Base-by-base conservation (phyloP, 495 filamentous ascomycete species). In the Choiromyces venosus region DNA sequence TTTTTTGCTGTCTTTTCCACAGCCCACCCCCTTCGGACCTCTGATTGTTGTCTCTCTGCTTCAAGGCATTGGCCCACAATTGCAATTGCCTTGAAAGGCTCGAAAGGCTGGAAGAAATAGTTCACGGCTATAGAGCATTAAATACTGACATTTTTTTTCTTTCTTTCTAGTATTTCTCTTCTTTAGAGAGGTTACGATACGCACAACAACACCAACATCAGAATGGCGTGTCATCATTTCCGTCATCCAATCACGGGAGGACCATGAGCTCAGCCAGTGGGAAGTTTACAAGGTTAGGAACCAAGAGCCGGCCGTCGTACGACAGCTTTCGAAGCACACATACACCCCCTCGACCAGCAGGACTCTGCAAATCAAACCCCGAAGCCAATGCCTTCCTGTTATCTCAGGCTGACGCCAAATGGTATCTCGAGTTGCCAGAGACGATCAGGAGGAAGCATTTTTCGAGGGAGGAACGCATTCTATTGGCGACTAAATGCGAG, bases 371-470 rank as follows among this genome's bases (percentile, higher is more conserved):
- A 25, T 65, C 70, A 25, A 61, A 75, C 65, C 71, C 79, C 69
- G 70, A 77, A 75, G 74, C 80, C 33, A 75, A 73, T 77, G 52
- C 81, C 76, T 71, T 83, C 80, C 75, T 85, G 81, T 76, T 82
- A 39, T 80, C 85, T 36, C 83, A 86, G 67, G 84, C 85, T n/a
- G 90, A 93, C 78, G 89, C 88, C 67, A 86, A 88, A 81, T 94
- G 90, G 85, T 92, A 89, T 77, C 83, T 89, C 61, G 86, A 85
- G 66, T 86, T 93, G 38, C 91, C 92, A 38, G 86, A 91, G 71
- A 93, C 91, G 79, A 84, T 94, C 65, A 87, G 88, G 76, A 86
- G 87, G 79, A 88, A 86, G 75, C 88, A 91, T 76, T 92, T 92
- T 82, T 89, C 89, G 18, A 85, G 83, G 66, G 91, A 94, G 81